These are phyloP conservation scores for Microbotryum intermedium DNA, from an alignment of 1,284 basidiomycete species.

Conservation along the genomic window DNA sequence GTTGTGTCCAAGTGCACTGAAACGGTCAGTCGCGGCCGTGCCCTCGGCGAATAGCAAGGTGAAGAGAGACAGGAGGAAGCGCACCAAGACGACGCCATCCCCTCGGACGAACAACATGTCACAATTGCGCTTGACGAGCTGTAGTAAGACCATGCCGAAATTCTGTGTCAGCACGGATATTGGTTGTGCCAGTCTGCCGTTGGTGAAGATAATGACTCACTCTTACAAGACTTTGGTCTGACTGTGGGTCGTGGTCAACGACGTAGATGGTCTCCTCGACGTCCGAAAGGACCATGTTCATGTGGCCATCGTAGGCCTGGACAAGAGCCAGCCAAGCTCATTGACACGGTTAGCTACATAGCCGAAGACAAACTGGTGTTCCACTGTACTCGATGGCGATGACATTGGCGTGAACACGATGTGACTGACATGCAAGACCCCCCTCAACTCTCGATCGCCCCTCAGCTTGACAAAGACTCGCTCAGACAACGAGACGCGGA, in stretches of 20 bases:
- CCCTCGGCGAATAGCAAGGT: background rate
- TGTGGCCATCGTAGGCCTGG: conserved; percentile 97
- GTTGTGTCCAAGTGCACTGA: background rate
- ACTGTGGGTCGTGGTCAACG: conserved; percentile 55
- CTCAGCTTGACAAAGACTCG: conserved; percentile 92
- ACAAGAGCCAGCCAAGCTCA: conserved; percentile 1
- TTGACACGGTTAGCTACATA: no score
- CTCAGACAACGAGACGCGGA: conserved; percentile 89
- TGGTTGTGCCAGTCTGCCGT: background rate
- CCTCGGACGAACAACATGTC: conserved; percentile 98
- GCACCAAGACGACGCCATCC: conserved; percentile 51
- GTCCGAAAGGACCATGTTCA: conserved; percentile 93
- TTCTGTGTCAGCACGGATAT: background rate
- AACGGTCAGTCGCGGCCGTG: background rate
- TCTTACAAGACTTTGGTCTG: conserved; percentile 41
- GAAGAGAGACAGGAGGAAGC: background rate
- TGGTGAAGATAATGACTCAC: conserved; percentile 31
- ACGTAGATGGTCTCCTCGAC: conserved; percentile 95
- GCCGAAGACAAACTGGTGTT: no score
- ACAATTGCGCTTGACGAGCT: conserved; percentile 89
- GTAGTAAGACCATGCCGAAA: conserved; percentile 6
- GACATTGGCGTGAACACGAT: conserved; percentile 17
- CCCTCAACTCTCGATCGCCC: conserved; percentile 86
- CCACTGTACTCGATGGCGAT: background rate
- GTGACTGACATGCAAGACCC: conserved; percentile 75